Evolutionary conservation across 164 flowering plant species (phyloP).

Genomic region (Hamamelis virginiana): DNA sequence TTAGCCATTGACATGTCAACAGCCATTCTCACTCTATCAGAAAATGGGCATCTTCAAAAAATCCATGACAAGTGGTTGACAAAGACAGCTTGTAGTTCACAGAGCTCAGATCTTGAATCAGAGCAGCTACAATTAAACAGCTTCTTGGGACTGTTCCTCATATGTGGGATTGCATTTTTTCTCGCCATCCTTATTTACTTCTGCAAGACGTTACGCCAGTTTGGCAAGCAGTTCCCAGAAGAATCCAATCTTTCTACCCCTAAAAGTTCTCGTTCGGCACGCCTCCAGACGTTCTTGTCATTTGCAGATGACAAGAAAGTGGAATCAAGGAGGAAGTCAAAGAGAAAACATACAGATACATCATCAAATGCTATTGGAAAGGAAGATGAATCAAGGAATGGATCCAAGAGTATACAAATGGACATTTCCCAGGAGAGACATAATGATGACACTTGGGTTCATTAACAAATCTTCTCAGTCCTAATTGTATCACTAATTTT

Average conservation of each 20-base stretch:
- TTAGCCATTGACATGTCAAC: conserved; percentile 83
- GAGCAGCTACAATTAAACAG: conserved; percentile 60
- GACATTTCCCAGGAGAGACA: background rate
- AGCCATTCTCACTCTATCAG: conserved; percentile 77
- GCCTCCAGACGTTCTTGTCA: conserved; percentile 54
- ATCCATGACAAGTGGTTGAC: conserved; percentile 75
- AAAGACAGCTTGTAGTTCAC: conserved; percentile 38
- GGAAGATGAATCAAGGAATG: conserved; percentile 27
- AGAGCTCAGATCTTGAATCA: conserved; percentile 28
- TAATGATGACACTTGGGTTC: background rate
- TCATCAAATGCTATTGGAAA: background rate
- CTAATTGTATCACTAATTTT: background rate
- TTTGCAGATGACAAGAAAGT: conserved; percentile 54
- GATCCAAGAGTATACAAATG: conserved; percentile 18
- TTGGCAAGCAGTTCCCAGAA: conserved; percentile 27
- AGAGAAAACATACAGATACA: conserved; percentile 34
- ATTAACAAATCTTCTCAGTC: background rate
- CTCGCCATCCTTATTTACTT: conserved; percentile 56
- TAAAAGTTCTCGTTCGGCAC: conserved; percentile 31
- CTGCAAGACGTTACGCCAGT: conserved; percentile 32
- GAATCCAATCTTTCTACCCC: conserved; percentile 23
- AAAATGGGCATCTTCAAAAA: conserved; percentile 76
- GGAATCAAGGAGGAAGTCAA: conserved; percentile 30
- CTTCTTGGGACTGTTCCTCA: conserved; percentile 78
- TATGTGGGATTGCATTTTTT: conserved; percentile 62